These are phyloP conservation scores for Candida maesae DNA, from an alignment of 805 yeast genomes.

Conservation along the genomic window DNA sequence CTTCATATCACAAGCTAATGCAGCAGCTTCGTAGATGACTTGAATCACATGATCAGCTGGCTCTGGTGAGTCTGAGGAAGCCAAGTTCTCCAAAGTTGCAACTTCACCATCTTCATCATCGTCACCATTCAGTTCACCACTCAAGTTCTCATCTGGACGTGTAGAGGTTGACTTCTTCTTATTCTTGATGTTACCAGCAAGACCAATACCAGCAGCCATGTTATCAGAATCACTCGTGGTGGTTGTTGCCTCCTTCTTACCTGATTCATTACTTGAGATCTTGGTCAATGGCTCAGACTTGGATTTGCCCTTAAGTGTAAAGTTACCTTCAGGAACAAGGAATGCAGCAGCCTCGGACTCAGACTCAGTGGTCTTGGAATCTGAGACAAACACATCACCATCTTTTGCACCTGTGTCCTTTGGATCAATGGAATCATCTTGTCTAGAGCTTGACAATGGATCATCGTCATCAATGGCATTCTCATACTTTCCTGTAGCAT, in stretches of 20 bases:
- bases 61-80: slow-evolving; percentile 50
- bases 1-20: slow-evolving; percentile 59
- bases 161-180: slow-evolving; percentile 17
- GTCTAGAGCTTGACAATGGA: slow-evolving; percentile 12
- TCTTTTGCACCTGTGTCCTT: slow-evolving; percentile 1
- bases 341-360: slow-evolving; percentile 13
- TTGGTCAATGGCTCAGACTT: slow-evolving; percentile 2
- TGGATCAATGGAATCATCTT: slow-evolving; percentile 14
- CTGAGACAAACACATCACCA: background rate
- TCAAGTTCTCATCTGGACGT: slow-evolving; percentile 17
- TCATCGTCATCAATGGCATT: slow-evolving; percentile 17
- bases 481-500: background rate
- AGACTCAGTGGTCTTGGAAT: slow-evolving; percentile 12
- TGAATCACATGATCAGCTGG: slow-evolving; percentile 56
- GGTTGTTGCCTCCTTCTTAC: slow-evolving; percentile 20
- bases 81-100: slow-evolving; percentile 55
- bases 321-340: slow-evolving; percentile 26
- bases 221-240: slow-evolving; percentile 27
- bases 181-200: slow-evolving; percentile 15
- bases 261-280: slow-evolving; percentile 7
- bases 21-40: slow-evolving; percentile 57
- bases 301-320: slow-evolving; percentile 11
- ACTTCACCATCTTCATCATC: slow-evolving; percentile 2
- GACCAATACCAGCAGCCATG: slow-evolving; percentile 27
- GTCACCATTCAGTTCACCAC: too few species aligned